Base-by-base conservation (phyloP, 139 green algal species). In the Chlorella sp. region DNA sequence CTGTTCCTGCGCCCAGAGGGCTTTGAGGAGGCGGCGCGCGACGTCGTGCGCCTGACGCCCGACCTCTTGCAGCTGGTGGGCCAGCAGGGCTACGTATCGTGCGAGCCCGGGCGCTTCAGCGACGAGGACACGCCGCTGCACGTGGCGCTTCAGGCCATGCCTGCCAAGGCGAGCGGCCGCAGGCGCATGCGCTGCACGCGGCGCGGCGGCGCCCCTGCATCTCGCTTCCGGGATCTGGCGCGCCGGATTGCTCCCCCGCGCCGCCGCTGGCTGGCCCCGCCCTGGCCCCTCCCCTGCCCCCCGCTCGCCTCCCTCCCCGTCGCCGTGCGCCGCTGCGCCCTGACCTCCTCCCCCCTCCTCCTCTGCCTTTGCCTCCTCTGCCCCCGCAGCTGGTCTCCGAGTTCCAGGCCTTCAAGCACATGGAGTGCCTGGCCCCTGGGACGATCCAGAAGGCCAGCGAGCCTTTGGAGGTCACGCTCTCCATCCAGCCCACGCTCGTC, bases 1-100 rank as follows among this genome's bases (percentile, higher is more conserved):
- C 82, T 96, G 72, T 94, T 88, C 73, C 66, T 94, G 66, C 71
- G 83, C 58, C 84, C 91, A 14, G 62, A 76, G 3, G 80, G 81
- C 3, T 90, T 87, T 66, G 19, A 68, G 48, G 77, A 92, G 48
- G 77, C 88, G 5, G 35, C 81, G 25, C 86, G 92, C 40, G 91
- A 96, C 62, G 91, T 94, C 3, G 77, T 96, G 23, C 83, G 86
- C 25, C 82, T 95, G 19, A 77, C 4, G 15, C 65, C 82, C 2
- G 12, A 76, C 33, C 74, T 95, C 33, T 35, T 14, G 35, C 43
- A 65, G 12, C 80, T 96, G 78, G 61, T 81, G 33, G 51, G 73
- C 25, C 91, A 95, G 81, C 77, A 86, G 64, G 90, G 90, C 63
- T 94, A 90, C 79, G 83, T 95, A 36, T 80, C 73, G 6, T 93